These are phyloP conservation scores for Astrocystis sublimbata DNA, from an alignment of 495 filamentous ascomycete genomes.

Conservation along the genomic window DNA sequence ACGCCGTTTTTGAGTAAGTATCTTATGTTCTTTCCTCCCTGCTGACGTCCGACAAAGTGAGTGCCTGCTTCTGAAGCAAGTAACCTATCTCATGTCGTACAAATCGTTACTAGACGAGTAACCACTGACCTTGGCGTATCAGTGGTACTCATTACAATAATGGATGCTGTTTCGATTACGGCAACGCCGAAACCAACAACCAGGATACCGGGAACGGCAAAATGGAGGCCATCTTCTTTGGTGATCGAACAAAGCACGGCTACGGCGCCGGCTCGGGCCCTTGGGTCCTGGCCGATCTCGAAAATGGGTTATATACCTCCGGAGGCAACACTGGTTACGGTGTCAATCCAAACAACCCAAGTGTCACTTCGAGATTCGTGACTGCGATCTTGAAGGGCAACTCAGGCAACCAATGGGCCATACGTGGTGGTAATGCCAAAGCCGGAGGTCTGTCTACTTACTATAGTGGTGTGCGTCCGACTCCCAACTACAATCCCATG, in stretches of 20 bases:
- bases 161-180: constrained; percentile 61
- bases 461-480: constrained; percentile 53
- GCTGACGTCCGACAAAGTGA: too few relatives aligned
- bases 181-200: constrained; percentile 57
- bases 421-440: constrained; percentile 53
- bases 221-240: constrained; percentile 63
- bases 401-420: constrained; percentile 49
- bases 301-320: constrained; percentile 57
- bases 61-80: too few relatives aligned
- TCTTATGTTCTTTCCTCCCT: too few relatives aligned
- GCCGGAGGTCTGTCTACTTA: constrained; percentile 56
- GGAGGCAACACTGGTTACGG: constrained; percentile 32
- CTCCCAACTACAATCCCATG: constrained; percentile 57
- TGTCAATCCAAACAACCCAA: constrained; percentile 48
- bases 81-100: too few relatives aligned
- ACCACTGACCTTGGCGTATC: too few relatives aligned
- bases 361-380: constrained; percentile 51
- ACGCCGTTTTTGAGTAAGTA: constrained; percentile 60
- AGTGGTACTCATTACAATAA: constrained; percentile 59
- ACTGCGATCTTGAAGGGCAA: constrained; percentile 54
- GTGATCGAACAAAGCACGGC: constrained; percentile 49
- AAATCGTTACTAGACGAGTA: too few relatives aligned
- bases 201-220: constrained; percentile 56
- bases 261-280: constrained; percentile 54
- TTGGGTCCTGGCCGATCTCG: constrained; percentile 62